Conservation (phyloP, 2,329 filamentous ascomycete genomes). For the Sporothrix phasma region DNA sequence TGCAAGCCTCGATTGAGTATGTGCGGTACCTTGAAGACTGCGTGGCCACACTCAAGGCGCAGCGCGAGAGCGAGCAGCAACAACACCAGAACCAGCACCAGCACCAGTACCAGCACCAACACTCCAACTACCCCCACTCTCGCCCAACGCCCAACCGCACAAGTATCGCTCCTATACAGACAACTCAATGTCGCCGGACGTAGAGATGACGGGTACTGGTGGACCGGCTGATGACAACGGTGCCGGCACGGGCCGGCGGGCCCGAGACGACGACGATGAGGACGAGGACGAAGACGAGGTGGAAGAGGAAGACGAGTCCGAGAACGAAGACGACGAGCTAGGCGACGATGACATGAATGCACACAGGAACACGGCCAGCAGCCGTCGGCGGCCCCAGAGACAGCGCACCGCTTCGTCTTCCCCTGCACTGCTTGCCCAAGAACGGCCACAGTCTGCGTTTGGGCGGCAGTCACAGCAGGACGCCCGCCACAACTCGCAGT, state of each 20-base stretch:
- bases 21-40: conserved; percentile 89
- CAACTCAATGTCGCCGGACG: conserved; percentile 31
- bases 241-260: background rate
- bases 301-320: background rate
- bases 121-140: background rate
- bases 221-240: background rate
- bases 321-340: background rate
- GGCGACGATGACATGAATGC: background rate
- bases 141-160: conserved; percentile 21
- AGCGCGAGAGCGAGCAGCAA: conserved; percentile 30
- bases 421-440: conserved; percentile 40
- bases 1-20: conserved; percentile 97
- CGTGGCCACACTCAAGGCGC: conserved; percentile 65
- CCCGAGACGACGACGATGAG: conserved; percentile 2
- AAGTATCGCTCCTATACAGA: conserved; percentile 27
- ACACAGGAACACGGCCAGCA: conserved; percentile 24
- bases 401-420: conserved; percentile 38
- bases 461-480: conserved; percentile 14
- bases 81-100: conserved; percentile 14
- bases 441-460: conserved; percentile 19
- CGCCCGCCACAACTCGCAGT: conserved; percentile 42
- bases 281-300: conserved; percentile 6
- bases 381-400: conserved; percentile 37
- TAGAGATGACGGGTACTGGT: conserved; percentile 52
- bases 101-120: conserved; percentile 10